phyloP scores from a whole-genome alignment of 2,329 filamentous ascomycete genomes.

The Venturia nashicola region DNA sequence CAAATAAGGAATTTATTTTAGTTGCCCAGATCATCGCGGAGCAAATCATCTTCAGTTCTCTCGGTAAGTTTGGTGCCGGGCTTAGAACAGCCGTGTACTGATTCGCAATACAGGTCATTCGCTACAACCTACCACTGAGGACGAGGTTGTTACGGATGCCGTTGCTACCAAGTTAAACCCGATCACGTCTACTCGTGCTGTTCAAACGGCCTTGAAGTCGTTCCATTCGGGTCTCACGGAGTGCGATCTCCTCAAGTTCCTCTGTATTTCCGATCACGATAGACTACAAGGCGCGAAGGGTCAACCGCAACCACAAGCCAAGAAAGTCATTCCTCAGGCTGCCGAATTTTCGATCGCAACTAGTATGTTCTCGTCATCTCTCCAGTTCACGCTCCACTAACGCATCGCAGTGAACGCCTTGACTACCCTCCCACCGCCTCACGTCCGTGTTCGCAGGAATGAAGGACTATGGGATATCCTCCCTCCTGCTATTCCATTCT shows the following conservation, averaged over 20 bases:
- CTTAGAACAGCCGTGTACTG: background rate
- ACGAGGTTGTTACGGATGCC: background rate
- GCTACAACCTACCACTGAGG: background rate
- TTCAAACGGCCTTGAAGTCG: background rate
- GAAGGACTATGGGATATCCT: conserved; percentile 60
- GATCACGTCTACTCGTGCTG: background rate
- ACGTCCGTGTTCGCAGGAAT: conserved; percentile 58
- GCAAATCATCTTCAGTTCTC: conserved; percentile 41
- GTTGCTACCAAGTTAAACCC: background rate
- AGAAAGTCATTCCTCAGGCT: conserved; percentile 3
- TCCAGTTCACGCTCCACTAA: background rate
- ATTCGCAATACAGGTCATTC: background rate
- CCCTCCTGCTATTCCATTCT: conserved; percentile 63
- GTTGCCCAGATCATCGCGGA: conserved; percentile 61
- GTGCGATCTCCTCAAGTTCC: conserved; percentile 7
- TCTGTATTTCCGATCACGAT: conserved; percentile 3
- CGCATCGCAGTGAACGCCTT: conserved; percentile 21
- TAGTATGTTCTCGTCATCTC: background rate
- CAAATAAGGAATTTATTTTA: conserved; percentile 50
- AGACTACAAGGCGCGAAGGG: conserved; percentile 15
- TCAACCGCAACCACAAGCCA: conserved; percentile 14
- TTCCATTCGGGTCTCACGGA: background rate
- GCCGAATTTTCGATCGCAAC: conserved; percentile 17
- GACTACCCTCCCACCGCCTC: conserved; percentile 54
- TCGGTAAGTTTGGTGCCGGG: background rate